Conservation (phyloP, 2,329 filamentous ascomycete species). For the Claviceps pazoutovae region DNA sequence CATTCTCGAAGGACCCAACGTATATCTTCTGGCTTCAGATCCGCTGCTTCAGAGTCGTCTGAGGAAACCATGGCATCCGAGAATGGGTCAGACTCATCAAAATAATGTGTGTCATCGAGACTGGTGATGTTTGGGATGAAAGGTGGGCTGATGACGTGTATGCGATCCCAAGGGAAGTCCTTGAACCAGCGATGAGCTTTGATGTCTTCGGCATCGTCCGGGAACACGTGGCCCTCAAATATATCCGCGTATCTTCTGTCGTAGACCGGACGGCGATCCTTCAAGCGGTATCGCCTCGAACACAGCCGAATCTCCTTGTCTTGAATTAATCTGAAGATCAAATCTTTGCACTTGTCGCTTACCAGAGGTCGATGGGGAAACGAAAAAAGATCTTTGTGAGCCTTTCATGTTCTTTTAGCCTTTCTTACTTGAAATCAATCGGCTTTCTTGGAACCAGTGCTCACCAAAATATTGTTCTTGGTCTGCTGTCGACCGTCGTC, state of each 20-base stretch:
- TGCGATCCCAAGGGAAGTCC: constrained; percentile 60
- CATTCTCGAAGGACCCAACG: constrained; percentile 23
- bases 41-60: constrained; percentile 15
- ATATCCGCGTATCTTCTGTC: constrained; percentile 11
- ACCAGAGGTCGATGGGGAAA: constrained; percentile 57
- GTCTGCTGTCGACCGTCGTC: constrained; percentile 67
- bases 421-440: not conserved
- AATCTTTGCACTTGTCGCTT: constrained; percentile 58
- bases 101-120: constrained; percentile 72
- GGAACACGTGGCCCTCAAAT: constrained; percentile 52
- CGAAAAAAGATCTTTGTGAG: constrained; percentile 53
- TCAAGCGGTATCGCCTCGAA: constrained; percentile 57
- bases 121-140: constrained; percentile 62
- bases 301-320: constrained; percentile 66
- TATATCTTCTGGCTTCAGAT: constrained; percentile 18
- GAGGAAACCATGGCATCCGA: constrained; percentile 44
- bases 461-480: constrained; percentile 69
- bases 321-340: constrained; percentile 59
- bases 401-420: constrained; percentile 25
- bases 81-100: constrained; percentile 68
- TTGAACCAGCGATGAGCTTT: constrained; percentile 80
- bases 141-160: constrained; percentile 60
- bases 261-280: constrained; percentile 32
- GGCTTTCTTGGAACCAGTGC: constrained; percentile 11
- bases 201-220: constrained; percentile 78